phyloP scores from a whole-genome alignment of 148 eudicot genomes.

The Camellia japonica region DNA sequence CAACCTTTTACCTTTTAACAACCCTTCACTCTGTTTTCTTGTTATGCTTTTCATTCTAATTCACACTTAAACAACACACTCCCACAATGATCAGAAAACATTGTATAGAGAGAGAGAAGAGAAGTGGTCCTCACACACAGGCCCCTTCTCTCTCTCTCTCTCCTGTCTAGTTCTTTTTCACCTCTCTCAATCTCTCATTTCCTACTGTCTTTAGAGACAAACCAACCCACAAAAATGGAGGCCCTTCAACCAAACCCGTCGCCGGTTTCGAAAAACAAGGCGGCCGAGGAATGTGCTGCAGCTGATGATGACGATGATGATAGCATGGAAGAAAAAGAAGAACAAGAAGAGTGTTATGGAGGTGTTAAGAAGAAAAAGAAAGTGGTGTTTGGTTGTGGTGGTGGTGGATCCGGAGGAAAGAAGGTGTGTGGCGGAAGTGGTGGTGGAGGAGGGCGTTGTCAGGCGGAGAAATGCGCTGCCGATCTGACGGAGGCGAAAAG shows the following conservation, averaged over 20 bases:
- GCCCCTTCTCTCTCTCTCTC: background rate
- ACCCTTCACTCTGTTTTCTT: too few relatives aligned
- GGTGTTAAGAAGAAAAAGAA: conserved; percentile 1
- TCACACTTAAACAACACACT: too few relatives aligned
- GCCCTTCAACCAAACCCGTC: background rate
- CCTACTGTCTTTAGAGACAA: background rate
- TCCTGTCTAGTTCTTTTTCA: background rate
- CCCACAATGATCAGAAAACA: background rate
- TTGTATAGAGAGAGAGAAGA: background rate
- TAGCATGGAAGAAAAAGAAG: conserved; percentile 8
- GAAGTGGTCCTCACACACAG: background rate
- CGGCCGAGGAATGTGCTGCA: background rate
- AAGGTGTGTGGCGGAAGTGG: background rate
- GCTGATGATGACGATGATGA: background rate
- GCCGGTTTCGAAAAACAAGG: background rate
- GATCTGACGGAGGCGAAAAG: conserved; percentile 8
- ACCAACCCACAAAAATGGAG: background rate
- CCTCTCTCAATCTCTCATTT: background rate
- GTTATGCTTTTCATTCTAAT: too few relatives aligned
- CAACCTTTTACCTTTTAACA: too few relatives aligned
- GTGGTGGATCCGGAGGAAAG: conserved; percentile 6
- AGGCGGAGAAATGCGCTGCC: conserved; percentile 12
- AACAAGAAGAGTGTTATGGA: too few relatives aligned
- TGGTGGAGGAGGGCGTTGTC: background rate
- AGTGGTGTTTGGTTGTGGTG: background rate